These are phyloP conservation scores for Mycena kentingensis DNA, from an alignment of 768 basidiomycete genomes.

Conservation along the genomic window DNA sequence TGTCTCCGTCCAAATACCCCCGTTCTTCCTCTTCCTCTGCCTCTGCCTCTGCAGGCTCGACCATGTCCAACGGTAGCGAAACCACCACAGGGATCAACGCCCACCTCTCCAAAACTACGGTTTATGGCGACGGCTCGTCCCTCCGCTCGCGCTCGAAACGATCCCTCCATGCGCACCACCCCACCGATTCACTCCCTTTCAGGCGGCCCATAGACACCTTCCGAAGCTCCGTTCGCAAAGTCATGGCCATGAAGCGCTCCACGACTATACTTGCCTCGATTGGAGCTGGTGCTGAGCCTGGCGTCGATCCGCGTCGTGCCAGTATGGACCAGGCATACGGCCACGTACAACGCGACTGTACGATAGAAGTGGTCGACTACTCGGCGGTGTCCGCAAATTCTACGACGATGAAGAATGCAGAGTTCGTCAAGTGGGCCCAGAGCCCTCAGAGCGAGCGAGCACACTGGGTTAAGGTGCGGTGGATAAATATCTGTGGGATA, in stretches of 20 bases:
- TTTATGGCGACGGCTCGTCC: conserved; percentile 15
- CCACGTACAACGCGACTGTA: conserved; percentile 55
- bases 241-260: conserved; percentile 47
- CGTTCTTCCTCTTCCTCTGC: no score
- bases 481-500: conserved; percentile 66
- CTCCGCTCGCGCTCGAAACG: conserved; percentile 18
- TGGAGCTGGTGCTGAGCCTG: conserved; percentile 62
- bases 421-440: conserved; percentile 49
- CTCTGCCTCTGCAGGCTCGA: no score
- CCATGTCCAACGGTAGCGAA: no score
- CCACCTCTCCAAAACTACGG: conserved; percentile 4
- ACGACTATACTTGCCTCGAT: conserved; percentile 31
- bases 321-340: conserved; percentile 50
- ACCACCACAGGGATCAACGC: no score
- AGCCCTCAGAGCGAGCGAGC: conserved; percentile 30
- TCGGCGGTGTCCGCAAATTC: conserved; percentile 46
- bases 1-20: no score
- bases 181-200: background rate
- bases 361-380: conserved; percentile 65
- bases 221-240: conserved; percentile 42
- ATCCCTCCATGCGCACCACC: conserved; percentile 12
- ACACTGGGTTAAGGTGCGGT: conserved; percentile 53
- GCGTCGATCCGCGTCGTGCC: conserved; percentile 57
- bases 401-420: conserved; percentile 50
- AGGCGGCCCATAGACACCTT: conserved; percentile 38